These are phyloP conservation scores for Aspergillus cristatus DNA, from an alignment of 495 filamentous ascomycete genomes.

Conservation along the genomic window DNA sequence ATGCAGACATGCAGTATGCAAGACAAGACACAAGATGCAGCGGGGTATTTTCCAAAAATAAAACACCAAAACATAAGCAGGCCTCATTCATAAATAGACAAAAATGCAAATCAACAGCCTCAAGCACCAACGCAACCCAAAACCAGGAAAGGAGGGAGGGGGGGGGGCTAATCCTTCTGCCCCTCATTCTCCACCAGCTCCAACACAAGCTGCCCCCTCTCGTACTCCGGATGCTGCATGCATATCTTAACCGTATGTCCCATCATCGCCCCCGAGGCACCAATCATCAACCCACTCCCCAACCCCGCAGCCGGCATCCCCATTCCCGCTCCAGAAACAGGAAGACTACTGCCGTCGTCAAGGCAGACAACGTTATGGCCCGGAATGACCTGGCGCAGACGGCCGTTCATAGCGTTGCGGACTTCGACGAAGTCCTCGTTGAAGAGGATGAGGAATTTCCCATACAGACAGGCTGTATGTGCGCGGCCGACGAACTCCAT, in stretches of 20 bases:
- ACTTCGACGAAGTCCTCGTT: slow-evolving; percentile 95
- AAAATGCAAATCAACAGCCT: too few species aligned
- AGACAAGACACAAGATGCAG: too few species aligned
- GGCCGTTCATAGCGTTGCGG: slow-evolving; percentile 90
- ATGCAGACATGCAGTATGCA: too few species aligned
- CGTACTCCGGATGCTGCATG: slow-evolving; percentile 85
- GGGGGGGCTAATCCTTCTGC: slow-evolving; percentile 53
- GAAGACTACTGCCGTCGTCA: slow-evolving; percentile 65
- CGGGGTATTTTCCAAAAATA: too few species aligned
- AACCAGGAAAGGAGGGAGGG: too few species aligned
- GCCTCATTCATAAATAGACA: too few species aligned
- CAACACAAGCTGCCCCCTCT: slow-evolving; percentile 74
- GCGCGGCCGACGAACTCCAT: slow-evolving; percentile 96
- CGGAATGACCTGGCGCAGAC: slow-evolving; percentile 86
- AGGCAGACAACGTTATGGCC: slow-evolving; percentile 79
- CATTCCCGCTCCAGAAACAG: slow-evolving; percentile 20
- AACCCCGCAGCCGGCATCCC: too few species aligned
- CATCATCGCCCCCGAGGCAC: slow-evolving; percentile 10
- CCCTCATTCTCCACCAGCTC: slow-evolving; percentile 92
- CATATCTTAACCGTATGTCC: slow-evolving; percentile 76
- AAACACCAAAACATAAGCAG: too few species aligned
- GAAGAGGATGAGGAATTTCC: slow-evolving; percentile 61
- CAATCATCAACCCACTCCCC: slow-evolving; percentile 18
- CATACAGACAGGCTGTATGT: slow-evolving; percentile 76
- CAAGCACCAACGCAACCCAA: too few species aligned